Evolutionary conservation across 2,329 filamentous ascomycete genomes (phyloP).

Genomic region (Cryphonectria naterciae): DNA sequence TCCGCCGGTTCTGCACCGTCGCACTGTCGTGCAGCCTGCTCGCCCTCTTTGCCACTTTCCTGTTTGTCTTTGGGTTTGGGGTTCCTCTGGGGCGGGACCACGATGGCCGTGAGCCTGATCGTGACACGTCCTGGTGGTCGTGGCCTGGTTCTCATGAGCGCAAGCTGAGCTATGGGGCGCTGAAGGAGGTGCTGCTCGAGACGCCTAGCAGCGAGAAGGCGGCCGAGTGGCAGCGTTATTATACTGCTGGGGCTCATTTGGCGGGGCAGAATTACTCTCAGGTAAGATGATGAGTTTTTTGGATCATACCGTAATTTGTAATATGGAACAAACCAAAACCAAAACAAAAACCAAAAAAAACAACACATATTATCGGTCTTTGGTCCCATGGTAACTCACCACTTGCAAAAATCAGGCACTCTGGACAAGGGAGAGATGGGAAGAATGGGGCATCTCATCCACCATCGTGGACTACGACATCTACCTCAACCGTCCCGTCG

Average conservation of each 20-base stretch:
- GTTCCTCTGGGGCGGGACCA: slow-evolving; percentile 40
- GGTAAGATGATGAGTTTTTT: slow-evolving; percentile 38
- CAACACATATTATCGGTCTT: background rate
- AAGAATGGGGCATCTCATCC: slow-evolving; percentile 69
- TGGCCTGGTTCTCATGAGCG: slow-evolving; percentile 37
- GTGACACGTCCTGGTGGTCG: slow-evolving; percentile 35
- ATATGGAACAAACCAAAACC: background rate
- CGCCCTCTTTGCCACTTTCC: slow-evolving; percentile 53
- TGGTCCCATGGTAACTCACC: background rate
- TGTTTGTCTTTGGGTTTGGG: slow-evolving; percentile 45
- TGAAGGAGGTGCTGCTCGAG: slow-evolving; percentile 60
- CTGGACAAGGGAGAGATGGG: slow-evolving; percentile 77
- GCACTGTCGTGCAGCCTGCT: slow-evolving; percentile 59
- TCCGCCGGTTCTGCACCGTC: slow-evolving; percentile 70
- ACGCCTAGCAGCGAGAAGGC: slow-evolving; percentile 61
- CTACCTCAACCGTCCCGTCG: slow-evolving; percentile 77
- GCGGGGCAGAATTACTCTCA: slow-evolving; percentile 79
- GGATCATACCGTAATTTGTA: background rate
- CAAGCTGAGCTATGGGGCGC: slow-evolving; percentile 51
- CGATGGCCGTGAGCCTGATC: slow-evolving; percentile 35
- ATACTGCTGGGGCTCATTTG: slow-evolving; percentile 75
- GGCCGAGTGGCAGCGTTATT: slow-evolving; percentile 77
- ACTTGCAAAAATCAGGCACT: slow-evolving; percentile 55
- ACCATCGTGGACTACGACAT: slow-evolving; percentile 72
- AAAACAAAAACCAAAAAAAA: too few relatives aligned